Base-by-base conservation (phyloP, 2,329 filamentous ascomycete species). In the Cryphonectria nitschkei region DNA sequence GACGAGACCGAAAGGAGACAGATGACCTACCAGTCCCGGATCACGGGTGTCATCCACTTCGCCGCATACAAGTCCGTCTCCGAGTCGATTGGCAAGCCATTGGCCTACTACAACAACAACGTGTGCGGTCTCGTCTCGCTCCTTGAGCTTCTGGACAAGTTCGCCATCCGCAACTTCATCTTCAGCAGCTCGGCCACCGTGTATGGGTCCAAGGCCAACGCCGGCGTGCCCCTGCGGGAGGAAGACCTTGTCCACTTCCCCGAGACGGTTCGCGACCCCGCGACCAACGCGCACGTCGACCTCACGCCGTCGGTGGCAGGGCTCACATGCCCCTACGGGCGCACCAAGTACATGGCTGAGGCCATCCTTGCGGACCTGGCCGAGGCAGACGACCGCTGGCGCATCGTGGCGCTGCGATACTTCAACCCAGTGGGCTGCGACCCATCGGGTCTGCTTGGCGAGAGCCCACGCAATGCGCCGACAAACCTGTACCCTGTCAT, bases 371-470 rank as follows among this genome's bases (percentile, higher is more conserved):
- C 87, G 19, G 90, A 92, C 76, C 79, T 89, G 56, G 88, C 88
- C 19, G 80, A 82, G 26, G 86, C 89, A 3, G 88, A 91, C 77
- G 84, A 88, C 7, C 83, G 85, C 34, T 90, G 89, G 88, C 86
- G 85, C 22, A 88, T 91, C 74, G 87, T 88, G 46, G 87, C 88
- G 5, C 81, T 92, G 39, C 84, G 89, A 41, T 92, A 92, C 79
- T 92, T 92, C 81, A 92, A 91, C 73, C 90, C 89, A 0, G 87
- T 91, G 68, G 89, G 90, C 9, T 91, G 88, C 77, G 88, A 92
- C 76, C 82, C 87, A 37, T 90, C 88, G 3, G 90, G 89, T 22
- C 80, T 90, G 8, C 81, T 92, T 14, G 88, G 89, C 26, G 90
- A 92, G 79, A 87, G 90, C 77, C 89, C 90, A 34, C 84, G 86